These are phyloP conservation scores for Umbelopsis vinacea DNA, from an alignment of 192 early-diverging fungal species.

Conservation along the genomic window DNA sequence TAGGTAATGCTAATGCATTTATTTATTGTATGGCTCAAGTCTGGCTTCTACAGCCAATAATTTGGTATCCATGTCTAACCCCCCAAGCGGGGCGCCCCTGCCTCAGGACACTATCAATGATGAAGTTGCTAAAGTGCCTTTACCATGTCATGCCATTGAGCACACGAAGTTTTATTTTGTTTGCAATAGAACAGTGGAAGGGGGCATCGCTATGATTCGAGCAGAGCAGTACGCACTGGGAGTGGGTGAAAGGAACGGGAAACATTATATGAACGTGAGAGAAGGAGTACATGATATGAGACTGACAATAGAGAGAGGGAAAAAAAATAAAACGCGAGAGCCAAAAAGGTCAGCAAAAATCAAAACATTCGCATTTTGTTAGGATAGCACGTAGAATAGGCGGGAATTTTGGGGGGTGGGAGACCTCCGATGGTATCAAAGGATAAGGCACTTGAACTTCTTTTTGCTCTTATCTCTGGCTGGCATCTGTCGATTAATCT, in stretches of 20 bases:
- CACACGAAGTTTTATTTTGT: no score
- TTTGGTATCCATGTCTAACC: no score
- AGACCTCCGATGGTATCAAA: constrained; percentile 20
- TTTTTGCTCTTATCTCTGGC: constrained; percentile 56
- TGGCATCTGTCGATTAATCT: constrained; percentile 85
- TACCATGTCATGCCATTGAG: no score
- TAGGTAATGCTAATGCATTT: no score
- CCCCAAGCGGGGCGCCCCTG: no score
- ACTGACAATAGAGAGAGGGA: not conserved
- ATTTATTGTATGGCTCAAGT: no score
- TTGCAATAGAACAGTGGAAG: no score
- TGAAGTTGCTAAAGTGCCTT: no score
- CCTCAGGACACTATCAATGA: no score
- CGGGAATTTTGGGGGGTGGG: not conserved
- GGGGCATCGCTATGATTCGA: not conserved
- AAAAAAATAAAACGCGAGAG: not conserved
- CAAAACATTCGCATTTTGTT: not conserved
- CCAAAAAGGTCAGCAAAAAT: not conserved
- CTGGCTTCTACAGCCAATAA: no score
- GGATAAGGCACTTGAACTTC: constrained; percentile 40
- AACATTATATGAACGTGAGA: not conserved
- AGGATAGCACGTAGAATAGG: constrained; percentile 1
- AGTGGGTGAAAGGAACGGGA: not conserved
- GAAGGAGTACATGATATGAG: not conserved
- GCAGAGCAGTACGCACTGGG: not conserved